Evolutionary conservation across 2,329 filamentous ascomycete species (phyloP), one percentile per base, ranked within the genome.

Genomic region (Raffaelea ambrosiae): DNA sequence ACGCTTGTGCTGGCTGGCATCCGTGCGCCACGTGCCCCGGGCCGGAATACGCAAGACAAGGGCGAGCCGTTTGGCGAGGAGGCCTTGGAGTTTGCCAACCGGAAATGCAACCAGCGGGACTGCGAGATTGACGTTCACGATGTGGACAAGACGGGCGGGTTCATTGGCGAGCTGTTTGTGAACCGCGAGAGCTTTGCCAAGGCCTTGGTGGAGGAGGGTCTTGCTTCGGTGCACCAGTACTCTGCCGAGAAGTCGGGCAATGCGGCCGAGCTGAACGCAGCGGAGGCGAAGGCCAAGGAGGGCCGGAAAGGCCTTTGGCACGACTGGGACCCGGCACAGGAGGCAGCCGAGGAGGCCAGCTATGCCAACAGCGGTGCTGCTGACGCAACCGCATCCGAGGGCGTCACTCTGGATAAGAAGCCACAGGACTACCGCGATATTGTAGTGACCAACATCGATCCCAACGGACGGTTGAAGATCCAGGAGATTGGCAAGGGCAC

Each of bases 171-270:
- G 14, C 75, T 98, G 21, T 96, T 89, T 65, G 79, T 98, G 64
- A 91, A 89, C 72, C 86, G 90, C 46, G 91, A 97, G 68, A 97
- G 87, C 71, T 95, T 98, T 61, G 88, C 90, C 59, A 96, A 95
- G 73, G 66, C 88, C 2, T 77, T 98, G 1, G 81, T 98, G 2
- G 93, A 97, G 66, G 93, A 98, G 67, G 93, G 93, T 52, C 76
- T 96, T 26, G 91, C 93, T 16, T 84, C 84, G 19, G 91, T 98
- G 16, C 91, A 97, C 64, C 82, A 84, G 48, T 97, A 95, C 70
- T 96, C 91, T 21, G 93, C 93, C 0, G 91, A 98, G 70, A 95
- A 95, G 72, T 86, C 88, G 16, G 91, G 90, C 54, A 93, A 96
- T 61, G 84, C 86, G 13, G 80, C 77, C 35, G 91, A 97, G 68